Evolutionary conservation across 257 asterid genomes (phyloP), one percentile per base, ranked within the genome.

Genomic region (Nicotiana obtusifolia): DNA sequence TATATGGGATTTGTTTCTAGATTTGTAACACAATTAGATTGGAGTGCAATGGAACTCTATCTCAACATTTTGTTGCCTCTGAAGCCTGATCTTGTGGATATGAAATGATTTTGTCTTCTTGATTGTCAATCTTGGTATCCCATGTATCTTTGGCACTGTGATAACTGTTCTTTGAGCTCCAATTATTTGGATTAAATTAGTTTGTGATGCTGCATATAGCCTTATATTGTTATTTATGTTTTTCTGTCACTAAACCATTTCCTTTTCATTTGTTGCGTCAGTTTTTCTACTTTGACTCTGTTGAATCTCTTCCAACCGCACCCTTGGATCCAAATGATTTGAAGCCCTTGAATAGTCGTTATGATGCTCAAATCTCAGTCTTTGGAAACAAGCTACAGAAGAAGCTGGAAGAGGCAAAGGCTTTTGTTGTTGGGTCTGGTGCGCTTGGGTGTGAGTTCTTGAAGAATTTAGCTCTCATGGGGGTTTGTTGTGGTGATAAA

Each of bases 401-500:
- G 89, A 93, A 92, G 85, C 85, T 95, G 31, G 97, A 92, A 88
- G 97, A 91, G 76, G 94, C 97, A 81, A 90, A 84, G 84, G 83
- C 88, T 26, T 95, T 95, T 92, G 89, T 95, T 83, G 96, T 93
- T 80, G 98, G 98, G 85, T 90, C 98, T 84, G 98, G 98, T 85
- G 98, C 98, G 13, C 91, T 95, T 57, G 98, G 98, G 82, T 95
- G 98, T 77, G 98, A 95, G 82, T 95, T 95, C 80, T 88, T 95
- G 80, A 95, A 95, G 86, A 95, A 95, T 88, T 87, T 95, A 85
- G 97, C 97, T 68, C 89, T 95, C 24, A 95, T 95, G 97, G 98
- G 98, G 78, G 93, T 95, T 84, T 88, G 97, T 4, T 93, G 97
- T 84, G 94, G 98, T 57, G 85, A 82, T 80, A 84, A 84, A 80